Base-by-base conservation (phyloP, 306 rosid species). In the Trichosanthes truncata region DNA sequence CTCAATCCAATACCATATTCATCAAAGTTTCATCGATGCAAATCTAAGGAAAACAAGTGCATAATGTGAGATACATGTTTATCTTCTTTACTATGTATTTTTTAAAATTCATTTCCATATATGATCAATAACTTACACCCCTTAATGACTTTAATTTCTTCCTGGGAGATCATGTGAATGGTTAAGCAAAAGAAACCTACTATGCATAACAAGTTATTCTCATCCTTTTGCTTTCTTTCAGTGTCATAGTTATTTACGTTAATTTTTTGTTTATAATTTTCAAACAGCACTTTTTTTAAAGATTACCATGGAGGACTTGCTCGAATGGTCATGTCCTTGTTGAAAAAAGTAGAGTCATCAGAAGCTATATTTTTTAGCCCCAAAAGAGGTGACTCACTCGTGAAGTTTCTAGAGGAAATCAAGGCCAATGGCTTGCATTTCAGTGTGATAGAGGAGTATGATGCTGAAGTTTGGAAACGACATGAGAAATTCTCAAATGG, bases 221-320 rank as follows among this genome's bases (percentile, higher is more conserved):
- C 41, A 8, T 29, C 17, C 45, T n/a, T 68, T 20, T 40, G 14
- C 4, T 61, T 45, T 15, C 75, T n/a, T 20, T 41, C 33, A 17
- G 20, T 40, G 75, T n/a, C 75, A 11, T 41, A 29, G 23, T 46
- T 48, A 46, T 73, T 67, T 45, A 72, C 21, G 41, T 26, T 18
- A 6, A 29, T 49, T 49, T 73, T 67, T 79, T 80, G 67, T 74
- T 83, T n/a, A 78, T 43, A 60, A 78, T 53, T 77, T 77, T 85
- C 46, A 80, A 78, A 77, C 97, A 92, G 98, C 93, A 94, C 97
- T 41, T 90, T 92, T 81, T 90, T 92, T 65, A 89, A 92, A 82
- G 97, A 92, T 77, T 89, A 89, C 86, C 97, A 92, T 87, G 81
- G 67, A 77, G 89, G 82, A 79, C 97, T 91, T 80, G 97, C 89